Base-by-base conservation (phyloP, 208 protist genomes). In the Acanthamoeba triangularis region DNA sequence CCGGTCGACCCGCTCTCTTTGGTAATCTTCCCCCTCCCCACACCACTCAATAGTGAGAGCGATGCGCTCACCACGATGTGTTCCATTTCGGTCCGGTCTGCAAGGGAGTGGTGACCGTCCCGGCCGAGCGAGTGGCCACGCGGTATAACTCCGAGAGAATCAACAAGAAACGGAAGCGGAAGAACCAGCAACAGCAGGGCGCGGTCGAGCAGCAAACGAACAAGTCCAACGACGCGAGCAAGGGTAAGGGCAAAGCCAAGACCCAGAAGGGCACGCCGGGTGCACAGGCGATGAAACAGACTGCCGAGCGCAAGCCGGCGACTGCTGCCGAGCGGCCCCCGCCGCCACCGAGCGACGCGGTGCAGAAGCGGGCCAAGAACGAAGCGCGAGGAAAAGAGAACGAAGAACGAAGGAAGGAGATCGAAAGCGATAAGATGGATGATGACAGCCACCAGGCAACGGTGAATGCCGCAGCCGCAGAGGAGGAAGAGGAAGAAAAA, bases 141-240 rank as follows among this genome's bases (percentile, higher is more conserved):
- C 78, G 78, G 47, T 85, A 35, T 33, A 85, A 85, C 78, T 61
- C 78, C 78, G 78, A 85, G 78, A 72, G 59, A n/a, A 25, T 65
- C 11, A 41, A n/a, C 16, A 1, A 14, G 1, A 85, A 85, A 44
- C 78, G 78, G 25, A 80, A 80, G 72, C 61, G 28, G 61, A 67
- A 25, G 25, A 30, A 67, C 14, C 18, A n/a, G n/a, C n/a, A n/a
- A n/a, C 13, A 41, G 30, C 67, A 76, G 35, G 35, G 67, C n/a
- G 35, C 30, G 0, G 44, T 47, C 44, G 44, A 47, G 44, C 30
- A 82, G 72, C 14, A 82, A 33, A 6, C 30, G 6, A 82, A 47
- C 14, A 82, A 82, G 72, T 5, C 37, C 35, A 82, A 82, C 35
- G 37, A 82, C 63, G 25, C 63, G 25, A n/a, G 44, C 18, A 84